Evolutionary conservation across 768 basidiomycete genomes (phyloP).

Genomic region (Psilocybe cubensis): DNA sequence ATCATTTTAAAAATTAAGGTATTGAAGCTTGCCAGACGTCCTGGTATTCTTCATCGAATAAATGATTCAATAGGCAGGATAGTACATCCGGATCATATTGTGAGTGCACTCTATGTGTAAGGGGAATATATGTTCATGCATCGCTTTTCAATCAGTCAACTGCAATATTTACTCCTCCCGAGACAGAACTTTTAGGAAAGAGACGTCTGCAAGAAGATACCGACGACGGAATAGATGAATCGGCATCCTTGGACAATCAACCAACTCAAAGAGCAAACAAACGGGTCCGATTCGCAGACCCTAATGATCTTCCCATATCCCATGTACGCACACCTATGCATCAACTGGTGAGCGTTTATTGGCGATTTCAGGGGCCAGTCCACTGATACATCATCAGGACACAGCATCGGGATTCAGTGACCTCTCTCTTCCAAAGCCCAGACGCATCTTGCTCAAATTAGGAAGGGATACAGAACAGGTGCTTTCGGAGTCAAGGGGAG

Average conservation of each 20-base stretch:
- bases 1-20: too few relatives aligned
- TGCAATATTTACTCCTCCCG: not conserved
- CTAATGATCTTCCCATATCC: conserved; percentile 3
- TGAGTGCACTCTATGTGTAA: not conserved
- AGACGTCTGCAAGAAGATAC: conserved; percentile 2
- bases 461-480: not conserved
- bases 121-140: not conserved
- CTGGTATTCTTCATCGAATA: not conserved
- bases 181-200: conserved; percentile 5
- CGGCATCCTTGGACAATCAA: not conserved
- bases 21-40: not conserved
- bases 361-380: not conserved
- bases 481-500: not conserved
- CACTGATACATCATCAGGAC: not conserved
- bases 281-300: conserved; percentile 13
- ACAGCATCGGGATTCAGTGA: not conserved
- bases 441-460: not conserved
- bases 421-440: not conserved
- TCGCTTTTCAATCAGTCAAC: not conserved
- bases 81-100: not conserved
- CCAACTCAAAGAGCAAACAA: not conserved
- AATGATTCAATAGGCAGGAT: not conserved
- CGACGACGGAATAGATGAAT: not conserved
- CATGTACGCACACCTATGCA: conserved; percentile 9
- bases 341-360: conserved; percentile 10